Conservation (phyloP, 495 filamentous ascomycete genomes). For the Penicillium cosmopolitanum region DNA sequence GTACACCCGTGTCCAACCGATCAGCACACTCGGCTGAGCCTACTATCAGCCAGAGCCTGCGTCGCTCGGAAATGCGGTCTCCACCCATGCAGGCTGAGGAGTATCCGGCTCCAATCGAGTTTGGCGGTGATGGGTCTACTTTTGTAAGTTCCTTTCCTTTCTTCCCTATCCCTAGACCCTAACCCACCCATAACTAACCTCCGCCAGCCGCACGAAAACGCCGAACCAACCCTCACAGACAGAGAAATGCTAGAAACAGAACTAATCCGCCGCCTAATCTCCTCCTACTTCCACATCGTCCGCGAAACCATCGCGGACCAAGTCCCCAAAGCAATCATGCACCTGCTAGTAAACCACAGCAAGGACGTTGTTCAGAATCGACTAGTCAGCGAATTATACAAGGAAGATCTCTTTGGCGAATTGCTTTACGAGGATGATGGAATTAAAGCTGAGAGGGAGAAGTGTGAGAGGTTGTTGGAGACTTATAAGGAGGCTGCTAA, state of each 20-base stretch:
- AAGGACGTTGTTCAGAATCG: constrained; percentile 98
- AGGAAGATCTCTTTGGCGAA: constrained; percentile 89
- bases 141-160: constrained; percentile 56
- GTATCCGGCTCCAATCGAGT: constrained; percentile 36
- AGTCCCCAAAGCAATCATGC: constrained; percentile 98
- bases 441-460: constrained; percentile 95
- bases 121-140: constrained; percentile 54
- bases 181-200: too few relatives aligned
- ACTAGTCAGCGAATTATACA: constrained; percentile 93
- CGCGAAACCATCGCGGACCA: constrained; percentile 96
- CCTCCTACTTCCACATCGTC: constrained; percentile 98
- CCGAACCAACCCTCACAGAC: constrained; percentile 86
- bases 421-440: constrained; percentile 95
- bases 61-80: constrained; percentile 63
- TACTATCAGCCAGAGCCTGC: constrained; percentile 80
- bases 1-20: constrained; percentile 43
- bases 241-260: constrained; percentile 97
- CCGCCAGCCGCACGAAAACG: constrained; percentile 41
- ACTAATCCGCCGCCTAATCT: constrained; percentile 92
- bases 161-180: not conserved
- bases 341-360: constrained; percentile 95
- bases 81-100: constrained; percentile 45
- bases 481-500: constrained; percentile 97
- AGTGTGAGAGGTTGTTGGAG: constrained; percentile 90
- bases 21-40: constrained; percentile 73